A percentile compares a stretch with the other conserved stretches of the same genome.
Evolutionary conservation across 1,284 basidiomycete genomes (phyloP).

Genomic region (Irpex sp.): DNA sequence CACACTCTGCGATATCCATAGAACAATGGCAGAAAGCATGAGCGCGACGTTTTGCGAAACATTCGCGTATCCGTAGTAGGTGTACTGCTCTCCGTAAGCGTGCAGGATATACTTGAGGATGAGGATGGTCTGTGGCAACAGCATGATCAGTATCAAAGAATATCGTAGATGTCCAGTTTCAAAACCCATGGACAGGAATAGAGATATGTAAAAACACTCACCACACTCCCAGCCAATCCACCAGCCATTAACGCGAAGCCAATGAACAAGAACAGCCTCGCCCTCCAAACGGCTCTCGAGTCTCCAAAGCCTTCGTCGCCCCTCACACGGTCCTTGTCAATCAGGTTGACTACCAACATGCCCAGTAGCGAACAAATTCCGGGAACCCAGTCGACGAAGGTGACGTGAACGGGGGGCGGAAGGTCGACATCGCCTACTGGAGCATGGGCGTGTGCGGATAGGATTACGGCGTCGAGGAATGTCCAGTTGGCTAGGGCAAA

Average conservation of each 20-base stretch:
- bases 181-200: too few species aligned
- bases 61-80: slow-evolving; percentile 93
- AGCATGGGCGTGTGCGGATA: slow-evolving; percentile 79
- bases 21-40: slow-evolving; percentile 85
- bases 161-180: too few species aligned
- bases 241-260: slow-evolving; percentile 98
- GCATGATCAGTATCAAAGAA: too few species aligned
- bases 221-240: slow-evolving; percentile 90
- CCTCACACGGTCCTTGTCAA: slow-evolving; percentile 90
- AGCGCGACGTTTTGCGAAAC: slow-evolving; percentile 89
- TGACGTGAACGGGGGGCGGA: slow-evolving; percentile 81
- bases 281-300: slow-evolving; percentile 84
- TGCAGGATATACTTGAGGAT: slow-evolving; percentile 90
- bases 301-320: slow-evolving; percentile 83
- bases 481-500: slow-evolving; percentile 94
- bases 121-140: slow-evolving; percentile 66
- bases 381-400: slow-evolving; percentile 93
- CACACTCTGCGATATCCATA: slow-evolving; percentile 85
- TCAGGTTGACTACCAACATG: slow-evolving; percentile 90
- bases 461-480: slow-evolving; percentile 91
- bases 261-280: slow-evolving; percentile 87
- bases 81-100: slow-evolving; percentile 72
- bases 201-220: slow-evolving; percentile 39
- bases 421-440: slow-evolving; percentile 68
- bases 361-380: slow-evolving; percentile 93